Conservation (phyloP, 495 filamentous ascomycete genomes). For the Astrothelium macrocarpum region DNA sequence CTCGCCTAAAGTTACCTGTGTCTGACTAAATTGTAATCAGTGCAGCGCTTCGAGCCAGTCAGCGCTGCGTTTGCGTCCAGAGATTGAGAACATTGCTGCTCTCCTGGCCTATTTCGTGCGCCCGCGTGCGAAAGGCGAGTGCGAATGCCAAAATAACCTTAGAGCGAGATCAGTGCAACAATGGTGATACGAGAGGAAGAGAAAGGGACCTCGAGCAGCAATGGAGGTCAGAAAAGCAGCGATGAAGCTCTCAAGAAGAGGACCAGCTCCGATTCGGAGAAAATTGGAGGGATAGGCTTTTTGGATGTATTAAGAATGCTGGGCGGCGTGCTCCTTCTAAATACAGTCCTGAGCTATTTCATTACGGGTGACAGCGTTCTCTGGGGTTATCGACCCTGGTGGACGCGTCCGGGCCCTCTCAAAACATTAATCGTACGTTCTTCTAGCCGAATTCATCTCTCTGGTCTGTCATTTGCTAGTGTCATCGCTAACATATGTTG, state of each 20-base stretch:
- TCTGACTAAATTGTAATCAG: no score
- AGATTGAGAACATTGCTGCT: no score
- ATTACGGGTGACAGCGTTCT: constrained; percentile 58
- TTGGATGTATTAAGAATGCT: constrained; percentile 71
- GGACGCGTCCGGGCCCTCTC: constrained; percentile 40
- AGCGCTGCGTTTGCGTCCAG: no score
- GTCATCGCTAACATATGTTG: constrained; percentile 10
- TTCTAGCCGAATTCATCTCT: neutral
- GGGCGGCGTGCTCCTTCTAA: constrained; percentile 57
- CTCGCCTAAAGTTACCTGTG: no score
- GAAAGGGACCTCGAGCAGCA: neutral
- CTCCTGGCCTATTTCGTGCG: no score
- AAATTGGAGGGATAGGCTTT: constrained; percentile 35
- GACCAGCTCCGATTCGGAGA: neutral
- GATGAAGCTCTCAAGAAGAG: neutral
- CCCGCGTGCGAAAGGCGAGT: no score
- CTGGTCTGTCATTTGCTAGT: constrained; percentile 5
- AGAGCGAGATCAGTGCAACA: no score
- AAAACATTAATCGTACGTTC: constrained; percentile 24
- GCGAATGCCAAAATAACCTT: no score
- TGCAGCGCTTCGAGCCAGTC: no score
- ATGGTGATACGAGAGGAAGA: neutral
- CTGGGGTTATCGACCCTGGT: constrained; percentile 64
- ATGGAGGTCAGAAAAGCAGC: neutral
- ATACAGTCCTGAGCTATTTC: constrained; percentile 66